Evolutionary conservation across 2,329 filamentous ascomycete genomes (phyloP).

Genomic region (Colletotrichum orbiculare): DNA sequence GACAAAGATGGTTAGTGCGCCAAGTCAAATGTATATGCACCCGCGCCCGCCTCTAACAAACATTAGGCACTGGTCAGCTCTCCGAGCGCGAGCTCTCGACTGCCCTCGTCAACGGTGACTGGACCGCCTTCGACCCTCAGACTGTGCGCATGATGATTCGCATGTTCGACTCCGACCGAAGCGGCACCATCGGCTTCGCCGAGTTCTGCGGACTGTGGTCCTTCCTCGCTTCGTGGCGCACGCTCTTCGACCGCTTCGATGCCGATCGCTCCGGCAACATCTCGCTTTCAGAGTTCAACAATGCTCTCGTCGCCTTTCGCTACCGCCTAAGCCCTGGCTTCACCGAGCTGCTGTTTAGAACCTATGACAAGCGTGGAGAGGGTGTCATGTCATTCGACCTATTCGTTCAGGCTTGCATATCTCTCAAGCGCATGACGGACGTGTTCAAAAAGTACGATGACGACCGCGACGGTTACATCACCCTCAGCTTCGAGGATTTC

Average conservation of each 20-base stretch:
- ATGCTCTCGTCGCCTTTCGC: slow-evolving; percentile 91
- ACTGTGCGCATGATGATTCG: slow-evolving; percentile 99
- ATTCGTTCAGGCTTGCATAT: slow-evolving; percentile 98
- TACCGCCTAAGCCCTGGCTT: slow-evolving; percentile 90
- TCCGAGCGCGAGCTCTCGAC: slow-evolving; percentile 88
- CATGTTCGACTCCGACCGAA: slow-evolving; percentile 96
- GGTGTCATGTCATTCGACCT: slow-evolving; percentile 90
- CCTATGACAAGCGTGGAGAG: slow-evolving; percentile 82
- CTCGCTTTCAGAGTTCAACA: slow-evolving; percentile 85
- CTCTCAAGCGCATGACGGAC: slow-evolving; percentile 97
- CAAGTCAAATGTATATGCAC: not conserved
- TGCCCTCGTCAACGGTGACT: slow-evolving; percentile 96
- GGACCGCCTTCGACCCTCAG: slow-evolving; percentile 90
- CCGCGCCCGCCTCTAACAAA: slow-evolving; percentile 15
- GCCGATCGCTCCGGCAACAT: slow-evolving; percentile 89
- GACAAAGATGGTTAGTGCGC: slow-evolving; percentile 78
- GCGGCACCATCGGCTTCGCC: slow-evolving; percentile 89
- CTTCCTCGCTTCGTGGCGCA: slow-evolving; percentile 93
- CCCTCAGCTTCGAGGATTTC: slow-evolving; percentile 84
- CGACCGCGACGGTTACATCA: slow-evolving; percentile 93
- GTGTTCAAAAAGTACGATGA: slow-evolving; percentile 99
- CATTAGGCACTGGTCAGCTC: slow-evolving; percentile 78
- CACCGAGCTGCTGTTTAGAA: slow-evolving; percentile 84
- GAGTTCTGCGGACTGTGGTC: slow-evolving; percentile 98
- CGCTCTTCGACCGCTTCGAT: slow-evolving; percentile 95